Percentiles rank a stretch among this genome's conserved stretches.
Evolutionary conservation across 345 rosid species (phyloP).

Genomic region (Alliaria petiolata): DNA sequence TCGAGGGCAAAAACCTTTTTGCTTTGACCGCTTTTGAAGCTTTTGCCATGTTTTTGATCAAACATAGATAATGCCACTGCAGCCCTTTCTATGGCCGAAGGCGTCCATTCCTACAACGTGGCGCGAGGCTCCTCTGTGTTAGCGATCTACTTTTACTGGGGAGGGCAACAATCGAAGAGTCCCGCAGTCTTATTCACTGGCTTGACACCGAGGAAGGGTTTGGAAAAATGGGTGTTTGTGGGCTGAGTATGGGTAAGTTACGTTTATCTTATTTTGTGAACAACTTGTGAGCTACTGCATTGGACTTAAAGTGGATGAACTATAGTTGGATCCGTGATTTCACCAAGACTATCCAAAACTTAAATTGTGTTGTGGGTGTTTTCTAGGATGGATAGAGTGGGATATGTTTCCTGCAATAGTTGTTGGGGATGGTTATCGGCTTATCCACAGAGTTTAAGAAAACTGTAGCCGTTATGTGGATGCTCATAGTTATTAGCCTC

Average conservation of each 20-base stretch:
- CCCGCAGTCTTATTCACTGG: conserved; percentile 91
- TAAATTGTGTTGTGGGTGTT: neutral
- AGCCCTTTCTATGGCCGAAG: conserved; percentile 97
- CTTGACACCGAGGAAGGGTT: conserved; percentile 77
- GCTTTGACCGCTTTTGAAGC: conserved; percentile 32
- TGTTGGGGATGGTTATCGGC: neutral
- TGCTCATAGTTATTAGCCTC: neutral
- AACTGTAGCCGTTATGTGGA: neutral
- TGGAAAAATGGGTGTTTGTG: conserved; percentile 96
- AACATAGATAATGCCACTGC: conserved; percentile 38
- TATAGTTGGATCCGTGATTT: neutral
- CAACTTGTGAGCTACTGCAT: neutral
- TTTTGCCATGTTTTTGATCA: conserved; percentile 27
- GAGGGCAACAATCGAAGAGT: conserved; percentile 91
- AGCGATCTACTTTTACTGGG: conserved; percentile 96
- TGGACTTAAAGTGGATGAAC: neutral
- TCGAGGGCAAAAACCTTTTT: conserved; percentile 8
- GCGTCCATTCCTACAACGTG: conserved; percentile 83
- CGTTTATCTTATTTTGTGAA: neutral
- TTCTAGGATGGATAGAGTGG: neutral
- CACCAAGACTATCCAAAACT: neutral
- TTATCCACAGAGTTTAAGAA: neutral
- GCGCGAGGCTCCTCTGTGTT: conserved; percentile 87
- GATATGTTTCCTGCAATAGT: neutral
- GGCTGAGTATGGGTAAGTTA: conserved; percentile 95